Evolutionary conservation across 106 monocot genomes (phyloP), one percentile per base, ranked within the genome.

Genomic region (Cymbidium sinense): DNA sequence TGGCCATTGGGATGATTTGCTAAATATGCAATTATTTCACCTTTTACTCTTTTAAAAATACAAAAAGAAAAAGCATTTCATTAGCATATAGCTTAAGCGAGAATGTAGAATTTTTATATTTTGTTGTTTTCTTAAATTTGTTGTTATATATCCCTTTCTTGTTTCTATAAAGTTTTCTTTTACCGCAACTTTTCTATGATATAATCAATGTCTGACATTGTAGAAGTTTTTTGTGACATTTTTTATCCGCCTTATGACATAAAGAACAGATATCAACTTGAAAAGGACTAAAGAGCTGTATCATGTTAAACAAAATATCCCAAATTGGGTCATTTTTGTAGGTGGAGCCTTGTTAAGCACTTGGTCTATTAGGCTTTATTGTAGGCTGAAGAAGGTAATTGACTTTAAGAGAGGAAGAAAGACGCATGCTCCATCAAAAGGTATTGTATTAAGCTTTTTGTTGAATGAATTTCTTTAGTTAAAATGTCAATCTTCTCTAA

Each of bases 331-430:
- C 28, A 82, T 96, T 77, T 80, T 96, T 79, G 82, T 85, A 69
- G 96, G 96, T 50, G 86, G 93, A 43, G 94, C 91, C 5, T 82
- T 96, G 77, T 69, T 94, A 34, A 91, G 91, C 81, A 91, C 94
- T 33, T 39, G 94, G 20, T 88, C 91, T 12, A 70, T 94, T 36
- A 91, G 81, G 75, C 82, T 94, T 75, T 86, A 84, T 35, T 96
- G 93, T 84, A 90, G 78, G 67, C 72, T 96, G 70, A 96, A 91
- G 76, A 82, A 93, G 34, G 58, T 77, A 7, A 87, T 96, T 91
- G 81, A 90, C 23, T 39, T 64, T 21, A 89, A 81, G 67, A 73
- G 70, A 15, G 50, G 76, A 61, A 78, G 82, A 70, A 80, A 43
- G 65, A 30, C 73, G 39, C 50, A 69, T 15, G 86, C 73, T 69